Evolutionary conservation across 306 rosid species (phyloP).

Genomic region (Cucumis sativus): DNA sequence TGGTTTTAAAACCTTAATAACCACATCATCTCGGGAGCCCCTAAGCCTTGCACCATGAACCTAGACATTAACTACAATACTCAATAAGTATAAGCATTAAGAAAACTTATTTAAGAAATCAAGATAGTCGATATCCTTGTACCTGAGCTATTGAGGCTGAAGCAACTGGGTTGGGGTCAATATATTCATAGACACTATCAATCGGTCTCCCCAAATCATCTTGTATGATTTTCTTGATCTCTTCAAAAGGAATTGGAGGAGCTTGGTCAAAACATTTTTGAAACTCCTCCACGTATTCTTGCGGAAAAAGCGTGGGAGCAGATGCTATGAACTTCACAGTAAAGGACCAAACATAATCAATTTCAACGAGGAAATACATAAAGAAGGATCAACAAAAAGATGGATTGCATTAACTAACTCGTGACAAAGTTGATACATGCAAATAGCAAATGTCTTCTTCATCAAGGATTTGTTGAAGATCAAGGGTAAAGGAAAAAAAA

Average conservation of each 20-base stretch:
- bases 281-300: slow-evolving; percentile 90
- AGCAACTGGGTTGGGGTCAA: slow-evolving; percentile 80
- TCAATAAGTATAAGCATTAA: slow-evolving; percentile 9
- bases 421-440: neutral
- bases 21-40: slow-evolving; percentile 88
- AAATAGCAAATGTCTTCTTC: neutral
- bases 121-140: slow-evolving; percentile 11
- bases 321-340: slow-evolving; percentile 75
- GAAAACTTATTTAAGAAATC: neutral
- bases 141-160: slow-evolving; percentile 98
- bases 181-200: slow-evolving; percentile 71
- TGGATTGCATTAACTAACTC: neutral
- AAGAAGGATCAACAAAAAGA: neutral
- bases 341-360: slow-evolving; percentile 18
- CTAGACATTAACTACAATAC: slow-evolving; percentile 25
- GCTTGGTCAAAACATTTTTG: slow-evolving; percentile 92
- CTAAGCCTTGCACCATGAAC: slow-evolving; percentile 91
- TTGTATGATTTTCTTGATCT: slow-evolving; percentile 54
- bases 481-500: neutral
- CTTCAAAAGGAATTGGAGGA: slow-evolving; percentile 70
- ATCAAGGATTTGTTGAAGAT: neutral
- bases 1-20: slow-evolving; percentile 89
- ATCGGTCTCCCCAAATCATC: slow-evolving; percentile 75
- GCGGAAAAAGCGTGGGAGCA: slow-evolving; percentile 83
- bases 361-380: slow-evolving; percentile 15